Evolutionary conservation across 805 yeast species (phyloP).

Genomic region (Yamadazyma kitorensis): DNA sequence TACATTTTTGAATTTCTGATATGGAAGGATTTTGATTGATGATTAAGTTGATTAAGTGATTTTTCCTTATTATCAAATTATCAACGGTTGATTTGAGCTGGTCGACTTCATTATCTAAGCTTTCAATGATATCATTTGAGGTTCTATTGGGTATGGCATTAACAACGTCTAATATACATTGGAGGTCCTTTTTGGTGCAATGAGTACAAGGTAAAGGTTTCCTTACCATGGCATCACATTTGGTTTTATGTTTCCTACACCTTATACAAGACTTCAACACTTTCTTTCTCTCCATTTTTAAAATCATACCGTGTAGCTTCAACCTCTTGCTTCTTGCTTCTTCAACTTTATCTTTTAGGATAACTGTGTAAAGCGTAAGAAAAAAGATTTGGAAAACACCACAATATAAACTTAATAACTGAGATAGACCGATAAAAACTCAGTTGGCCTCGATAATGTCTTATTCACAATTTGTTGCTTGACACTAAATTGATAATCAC

Average conservation of each 20-base stretch:
- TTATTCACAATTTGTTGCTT: too few relatives aligned
- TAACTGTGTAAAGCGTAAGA: too few relatives aligned
- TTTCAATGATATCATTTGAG: constrained; percentile 27
- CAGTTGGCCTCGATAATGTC: too few relatives aligned
- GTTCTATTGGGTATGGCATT: constrained; percentile 45
- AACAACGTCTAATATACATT: constrained; percentile 56
- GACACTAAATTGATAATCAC: too few relatives aligned
- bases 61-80: constrained; percentile 20
- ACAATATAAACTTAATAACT: too few relatives aligned
- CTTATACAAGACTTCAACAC: constrained; percentile 56
- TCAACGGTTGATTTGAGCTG: constrained; percentile 22
- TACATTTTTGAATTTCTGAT: constrained; percentile 21
- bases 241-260: constrained; percentile 65
- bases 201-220: constrained; percentile 57
- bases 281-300: constrained; percentile 11
- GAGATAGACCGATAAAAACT: too few relatives aligned
- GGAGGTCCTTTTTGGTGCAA: constrained; percentile 49
- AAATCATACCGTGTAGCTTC: too few relatives aligned
- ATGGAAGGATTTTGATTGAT: constrained; percentile 18
- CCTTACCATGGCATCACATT: constrained; percentile 54
- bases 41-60: constrained; percentile 7
- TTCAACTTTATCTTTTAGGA: too few relatives aligned
- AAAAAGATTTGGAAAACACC: too few relatives aligned
- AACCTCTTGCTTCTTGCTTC: too few relatives aligned
- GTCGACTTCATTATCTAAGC: constrained; percentile 24